Base-by-base conservation (phyloP, 169 alveolate species). In the Babesia gibsoni region DNA sequence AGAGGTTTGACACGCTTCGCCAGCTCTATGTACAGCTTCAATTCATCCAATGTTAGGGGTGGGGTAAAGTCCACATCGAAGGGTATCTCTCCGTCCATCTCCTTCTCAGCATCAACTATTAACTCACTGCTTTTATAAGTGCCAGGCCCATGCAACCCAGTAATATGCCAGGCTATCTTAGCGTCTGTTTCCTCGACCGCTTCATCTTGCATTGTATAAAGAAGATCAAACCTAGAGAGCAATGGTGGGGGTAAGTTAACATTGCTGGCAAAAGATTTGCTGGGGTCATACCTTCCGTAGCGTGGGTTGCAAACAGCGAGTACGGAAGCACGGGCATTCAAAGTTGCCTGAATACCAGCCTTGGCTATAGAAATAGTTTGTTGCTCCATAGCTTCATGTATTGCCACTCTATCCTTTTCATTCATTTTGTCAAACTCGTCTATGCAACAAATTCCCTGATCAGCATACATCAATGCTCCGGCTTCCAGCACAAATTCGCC, bases 351-450 rank as follows among this genome's bases (percentile, higher is more conserved):
- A 6, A 96, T 95, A 37, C 99, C 99, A 14, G 99, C 99, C 82
- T 97, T 97, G 39, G 99, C 95, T 23, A 97, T 94, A 18, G 98
- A 94, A 12, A 97, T 96, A 14, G 99, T 97, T 90, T 97, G 96
- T 79, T 97, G 97, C 77, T 97, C 99, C 99, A 97, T 97, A 39
- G 98, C 98, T 83, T 97, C 99, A 83, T 97, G 99, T 36, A 97
- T 97, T n/a, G 99, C 98, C n/a, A 95, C 99, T 83, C 96, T 88
- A 72, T 97, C 99, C 45, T 91, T 94, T 16, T 85, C 93, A 64
- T 94, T 98, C 99, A 97, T 97, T 68, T 97, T 97, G 74, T 97
- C 99, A 73, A 97, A 97, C 81, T 97, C 99, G 83, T 96, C 99
- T 14, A 97, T 96, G 63, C 99, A 95, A 69, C 99, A 96, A 37